A percentile compares a stretch with the other conserved stretches of the same genome.
Evolutionary conservation across 164 flowering plant species (phyloP).

Genomic region (Vitis labrusca): DNA sequence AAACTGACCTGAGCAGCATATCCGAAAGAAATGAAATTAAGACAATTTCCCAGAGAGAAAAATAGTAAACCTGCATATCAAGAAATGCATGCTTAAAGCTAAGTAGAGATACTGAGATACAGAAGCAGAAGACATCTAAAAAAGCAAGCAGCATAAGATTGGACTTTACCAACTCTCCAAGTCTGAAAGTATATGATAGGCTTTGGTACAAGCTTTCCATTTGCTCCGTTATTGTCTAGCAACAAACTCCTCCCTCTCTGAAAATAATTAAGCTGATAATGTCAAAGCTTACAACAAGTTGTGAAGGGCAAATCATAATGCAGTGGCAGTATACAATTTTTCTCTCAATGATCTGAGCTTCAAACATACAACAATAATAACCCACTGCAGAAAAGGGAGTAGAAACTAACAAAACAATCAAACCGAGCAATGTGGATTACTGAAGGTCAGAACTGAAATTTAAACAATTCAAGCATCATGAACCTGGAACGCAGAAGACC

Average conservation of each 20-base stretch:
- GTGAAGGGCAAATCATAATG: not conserved
- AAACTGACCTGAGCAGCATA: conserved; percentile 97
- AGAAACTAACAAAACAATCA: too few relatives aligned
- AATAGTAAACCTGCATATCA: conserved; percentile 69
- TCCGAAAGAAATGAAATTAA: conserved; percentile 94
- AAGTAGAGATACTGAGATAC: not conserved
- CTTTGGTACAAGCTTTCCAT: conserved; percentile 57
- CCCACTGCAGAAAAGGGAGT: too few relatives aligned
- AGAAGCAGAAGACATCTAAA: not conserved
- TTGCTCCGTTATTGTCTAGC: conserved; percentile 52
- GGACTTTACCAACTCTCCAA: conserved; percentile 86
- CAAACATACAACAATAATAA: too few relatives aligned
- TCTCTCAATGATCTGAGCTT: not conserved
- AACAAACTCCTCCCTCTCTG: conserved; percentile 75
- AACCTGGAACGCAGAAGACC: too few relatives aligned
- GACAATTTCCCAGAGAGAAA: conserved; percentile 88
- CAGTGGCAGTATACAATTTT: not conserved
- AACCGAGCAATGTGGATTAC: too few relatives aligned
- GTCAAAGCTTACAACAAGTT: not conserved
- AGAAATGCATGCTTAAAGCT: not conserved
- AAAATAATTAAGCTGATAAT: conserved; percentile 8
- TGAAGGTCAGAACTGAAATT: too few relatives aligned
- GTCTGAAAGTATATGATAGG: conserved; percentile 84
- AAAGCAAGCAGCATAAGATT: conserved; percentile 5
- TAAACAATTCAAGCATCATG: too few relatives aligned